Base-by-base conservation (phyloP, 305 asterid genomes). In the Rubia tinctorum region DNA sequence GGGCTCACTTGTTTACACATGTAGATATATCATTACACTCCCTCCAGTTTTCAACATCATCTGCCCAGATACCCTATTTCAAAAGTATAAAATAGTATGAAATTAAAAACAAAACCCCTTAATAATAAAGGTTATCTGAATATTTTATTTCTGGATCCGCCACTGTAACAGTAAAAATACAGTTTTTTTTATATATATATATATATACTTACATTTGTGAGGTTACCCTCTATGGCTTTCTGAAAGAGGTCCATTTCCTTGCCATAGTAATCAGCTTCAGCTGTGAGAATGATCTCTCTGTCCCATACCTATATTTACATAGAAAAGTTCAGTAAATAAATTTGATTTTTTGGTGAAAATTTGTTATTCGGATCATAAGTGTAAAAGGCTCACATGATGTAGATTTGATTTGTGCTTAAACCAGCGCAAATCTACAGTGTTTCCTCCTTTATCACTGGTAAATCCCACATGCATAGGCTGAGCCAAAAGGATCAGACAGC, bases 401-500 rank as follows among this genome's bases (percentile, higher is more conserved):
- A 93, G 87, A 77, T 93, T 93, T 3, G 98, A 93, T 82, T 91
- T 93, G 85, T 91, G 97, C 72, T 80, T 88, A 81, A 88, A 93
- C 98, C 98, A 93, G 79, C 90, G 96, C 79, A 93, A 59, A 30
- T 87, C 81, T 73, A 93, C 89, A 22, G 92, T 85, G 84, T 93
- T 93, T 82, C 97, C 98, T 74, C 98, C 98, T 81, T 78, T 89
- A 68, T 93, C 98, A 15, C 86, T 91, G 23, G 97, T 88, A 85
- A 85, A 91, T 0, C 94, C 98, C 30, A 91, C 96, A 76, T 93
- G 97, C 96, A 93, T 80, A 13, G 98, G 98, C 98, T 93, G 75
- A 75, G 20, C 72, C 58, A 62, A 15, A 4, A 44, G 22, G 27
- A 60, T 44, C n/a, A 42, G 5, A 43, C 11, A 2, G 17, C 27